These are phyloP conservation scores for Geotrichum candidum DNA, from an alignment of 1,139 yeast genomes.

Conservation along the genomic window DNA sequence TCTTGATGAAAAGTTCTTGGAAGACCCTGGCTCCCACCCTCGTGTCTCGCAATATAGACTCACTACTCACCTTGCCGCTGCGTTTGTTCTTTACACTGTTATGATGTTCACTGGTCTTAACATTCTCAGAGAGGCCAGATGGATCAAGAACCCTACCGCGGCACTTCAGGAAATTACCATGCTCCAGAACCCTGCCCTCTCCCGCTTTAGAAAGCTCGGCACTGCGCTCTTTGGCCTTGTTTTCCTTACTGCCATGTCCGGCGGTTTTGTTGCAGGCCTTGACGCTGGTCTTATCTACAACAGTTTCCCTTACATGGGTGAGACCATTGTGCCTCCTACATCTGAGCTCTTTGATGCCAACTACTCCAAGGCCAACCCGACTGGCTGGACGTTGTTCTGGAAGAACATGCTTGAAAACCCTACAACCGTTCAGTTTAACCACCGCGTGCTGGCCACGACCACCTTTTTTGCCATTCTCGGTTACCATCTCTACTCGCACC, in stretches of 20 bases:
- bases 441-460: constrained; percentile 76
- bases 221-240: constrained; percentile 58
- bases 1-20: constrained; percentile 70
- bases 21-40: constrained; percentile 76
- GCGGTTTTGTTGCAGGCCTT: constrained; percentile 96
- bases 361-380: constrained; percentile 43
- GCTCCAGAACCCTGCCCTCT: constrained; percentile 54
- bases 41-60: constrained; percentile 94
- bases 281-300: constrained; percentile 97
- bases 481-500: constrained; percentile 52
- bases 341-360: constrained; percentile 71
- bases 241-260: constrained; percentile 88
- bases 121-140: constrained; percentile 67
- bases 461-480: constrained; percentile 70
- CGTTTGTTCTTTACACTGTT: constrained; percentile 79
- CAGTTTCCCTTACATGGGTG: constrained; percentile 96
- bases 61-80: constrained; percentile 92
- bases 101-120: constrained; percentile 89
- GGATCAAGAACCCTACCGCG: constrained; percentile 54
- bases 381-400: constrained; percentile 66
- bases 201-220: constrained; percentile 51
- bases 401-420: constrained; percentile 93
- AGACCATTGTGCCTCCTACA: constrained; percentile 56
- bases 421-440: constrained; percentile 88
- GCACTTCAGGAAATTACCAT: constrained; percentile 47